A percentile compares a stretch with the other conserved stretches of the same genome.
phyloP scores from a whole-genome alignment of 495 filamentous ascomycete genomes.

The Clohesyomyces aquaticus region DNA sequence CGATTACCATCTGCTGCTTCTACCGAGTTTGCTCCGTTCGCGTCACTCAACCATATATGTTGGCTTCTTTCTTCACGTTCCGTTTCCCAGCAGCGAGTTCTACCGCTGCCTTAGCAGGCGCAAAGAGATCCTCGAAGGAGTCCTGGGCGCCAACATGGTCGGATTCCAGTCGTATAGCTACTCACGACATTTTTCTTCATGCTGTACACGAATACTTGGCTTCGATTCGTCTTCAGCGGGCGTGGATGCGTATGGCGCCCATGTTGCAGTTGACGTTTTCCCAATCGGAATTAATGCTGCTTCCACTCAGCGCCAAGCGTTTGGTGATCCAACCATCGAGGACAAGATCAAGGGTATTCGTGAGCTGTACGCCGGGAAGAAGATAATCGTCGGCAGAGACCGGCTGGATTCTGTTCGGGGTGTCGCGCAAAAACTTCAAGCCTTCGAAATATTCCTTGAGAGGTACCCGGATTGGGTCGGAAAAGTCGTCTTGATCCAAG shows the following conservation, averaged over 20 bases:
- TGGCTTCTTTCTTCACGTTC: slow-evolving; percentile 88
- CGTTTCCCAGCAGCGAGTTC: slow-evolving; percentile 93
- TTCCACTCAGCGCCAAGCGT: slow-evolving; percentile 71
- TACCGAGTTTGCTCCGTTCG: slow-evolving; percentile 83
- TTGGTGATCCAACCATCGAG: slow-evolving; percentile 65
- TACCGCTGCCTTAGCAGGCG: slow-evolving; percentile 80
- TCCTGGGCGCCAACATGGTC: slow-evolving; percentile 86
- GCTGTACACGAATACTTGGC: slow-evolving; percentile 83
- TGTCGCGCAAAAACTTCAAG: slow-evolving; percentile 89
- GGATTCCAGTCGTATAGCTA: slow-evolving; percentile 94
- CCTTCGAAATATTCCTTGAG: slow-evolving; percentile 88
- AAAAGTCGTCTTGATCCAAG: slow-evolving; percentile 92
- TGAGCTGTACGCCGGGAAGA: slow-evolving; percentile 75
- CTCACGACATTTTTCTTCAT: slow-evolving; percentile 87
- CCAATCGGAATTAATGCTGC: slow-evolving; percentile 86
- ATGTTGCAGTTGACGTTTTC: slow-evolving; percentile 86
- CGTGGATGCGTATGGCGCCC: slow-evolving; percentile 83
- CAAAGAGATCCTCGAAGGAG: slow-evolving; percentile 84
- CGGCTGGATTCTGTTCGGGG: slow-evolving; percentile 86
- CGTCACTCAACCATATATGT: slow-evolving; percentile 82
- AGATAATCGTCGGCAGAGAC: slow-evolving; percentile 93
- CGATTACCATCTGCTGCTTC: slow-evolving; percentile 86
- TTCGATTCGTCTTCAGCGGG: slow-evolving; percentile 80
- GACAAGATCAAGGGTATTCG: slow-evolving; percentile 68
- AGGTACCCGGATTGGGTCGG: slow-evolving; percentile 84